A percentile compares a stretch with the other conserved stretches of the same genome.
phyloP scores from a whole-genome alignment of 805 yeast species.

The Candida pseudofarinosa region DNA sequence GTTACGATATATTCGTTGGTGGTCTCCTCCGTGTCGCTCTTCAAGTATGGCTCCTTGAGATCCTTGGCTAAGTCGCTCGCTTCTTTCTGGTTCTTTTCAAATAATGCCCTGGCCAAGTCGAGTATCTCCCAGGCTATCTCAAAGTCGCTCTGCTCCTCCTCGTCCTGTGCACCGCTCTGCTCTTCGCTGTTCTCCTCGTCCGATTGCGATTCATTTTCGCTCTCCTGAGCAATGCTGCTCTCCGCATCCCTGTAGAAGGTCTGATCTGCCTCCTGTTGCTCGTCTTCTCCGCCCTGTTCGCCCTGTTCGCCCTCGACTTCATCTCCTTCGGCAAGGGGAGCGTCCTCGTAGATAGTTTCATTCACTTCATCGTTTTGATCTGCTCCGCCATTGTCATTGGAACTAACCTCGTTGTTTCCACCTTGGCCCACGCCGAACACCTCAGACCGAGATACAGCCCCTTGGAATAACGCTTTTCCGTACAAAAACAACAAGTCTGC shows the following conservation, averaged over 20 bases:
- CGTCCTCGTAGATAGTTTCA: constrained; percentile 28
- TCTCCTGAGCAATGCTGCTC: constrained; percentile 4
- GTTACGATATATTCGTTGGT: constrained; percentile 30
- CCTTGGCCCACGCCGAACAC: constrained; percentile 55
- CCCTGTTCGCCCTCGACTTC: constrained; percentile 15
- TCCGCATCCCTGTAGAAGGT: constrained; percentile 14
- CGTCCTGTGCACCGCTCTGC: constrained; percentile 18
- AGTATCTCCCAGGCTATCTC: constrained; percentile 86
- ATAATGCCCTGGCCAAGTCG: constrained; percentile 70
- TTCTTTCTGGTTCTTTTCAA: constrained; percentile 41
- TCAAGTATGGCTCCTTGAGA: constrained; percentile 23
- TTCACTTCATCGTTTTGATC: constrained; percentile 19
- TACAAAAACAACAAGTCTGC: constrained; percentile 71
- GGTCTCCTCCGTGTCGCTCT: constrained; percentile 26
- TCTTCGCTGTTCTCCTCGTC: constrained; percentile 2
- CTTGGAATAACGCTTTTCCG: constrained; percentile 75
- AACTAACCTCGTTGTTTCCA: constrained; percentile 17
- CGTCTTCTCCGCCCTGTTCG: constrained; percentile 18
- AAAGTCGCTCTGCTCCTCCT: constrained; percentile 61
- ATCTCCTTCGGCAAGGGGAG: constrained; percentile 19
- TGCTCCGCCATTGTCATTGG: constrained; percentile 19
- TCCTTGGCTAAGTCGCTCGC: constrained; percentile 5
- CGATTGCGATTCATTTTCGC: constrained; percentile 20
- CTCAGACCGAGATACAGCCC: constrained; percentile 70
- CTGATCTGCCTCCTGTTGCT: constrained; percentile 48